These are phyloP conservation scores for Sporisorium scitamineum DNA, from an alignment of 1,284 basidiomycete genomes.

Conservation along the genomic window DNA sequence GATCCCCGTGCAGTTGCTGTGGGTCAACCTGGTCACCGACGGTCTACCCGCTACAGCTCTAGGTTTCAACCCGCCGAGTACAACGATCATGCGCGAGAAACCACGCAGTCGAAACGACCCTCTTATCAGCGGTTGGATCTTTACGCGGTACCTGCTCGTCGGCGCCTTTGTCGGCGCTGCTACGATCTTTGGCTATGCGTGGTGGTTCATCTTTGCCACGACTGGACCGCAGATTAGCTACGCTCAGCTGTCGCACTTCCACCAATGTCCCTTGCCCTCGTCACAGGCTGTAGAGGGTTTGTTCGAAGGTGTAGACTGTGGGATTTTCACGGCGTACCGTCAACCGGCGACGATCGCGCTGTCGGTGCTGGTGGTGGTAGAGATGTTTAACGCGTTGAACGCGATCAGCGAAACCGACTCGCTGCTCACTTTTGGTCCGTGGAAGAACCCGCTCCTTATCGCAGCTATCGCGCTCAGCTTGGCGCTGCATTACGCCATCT, in stretches of 20 bases:
- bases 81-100: conserved; percentile 88
- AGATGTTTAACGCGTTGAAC: conserved; percentile 99
- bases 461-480: conserved; percentile 82
- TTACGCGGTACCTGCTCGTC: conserved; percentile 93
- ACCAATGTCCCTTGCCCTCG: conserved; percentile 73
- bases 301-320: conserved; percentile 90
- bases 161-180: conserved; percentile 93
- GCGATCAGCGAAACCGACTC: conserved; percentile 98
- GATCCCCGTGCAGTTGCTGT: conserved; percentile 96
- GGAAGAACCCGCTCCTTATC: conserved; percentile 88
- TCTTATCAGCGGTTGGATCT: conserved; percentile 90
- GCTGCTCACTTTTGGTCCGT: conserved; percentile 85
- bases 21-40: conserved; percentile 75
- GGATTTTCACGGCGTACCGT: conserved; percentile 88
- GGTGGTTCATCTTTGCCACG: conserved; percentile 96
- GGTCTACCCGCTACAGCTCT: conserved; percentile 97
- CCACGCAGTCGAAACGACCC: conserved; percentile 90
- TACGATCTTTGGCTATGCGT: conserved; percentile 95
- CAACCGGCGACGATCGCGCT: conserved; percentile 91
- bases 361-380: conserved; percentile 90
- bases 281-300: conserved; percentile 62
- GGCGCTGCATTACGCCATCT: conserved; percentile 89
- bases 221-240: conserved; percentile 93
- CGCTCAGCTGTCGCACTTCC: conserved; percentile 82
- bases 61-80: conserved; percentile 96